Evolutionary conservation across 257 asterid genomes (phyloP), one percentile per base, ranked within the genome.

Genomic region (Euphrasia confusa): DNA sequence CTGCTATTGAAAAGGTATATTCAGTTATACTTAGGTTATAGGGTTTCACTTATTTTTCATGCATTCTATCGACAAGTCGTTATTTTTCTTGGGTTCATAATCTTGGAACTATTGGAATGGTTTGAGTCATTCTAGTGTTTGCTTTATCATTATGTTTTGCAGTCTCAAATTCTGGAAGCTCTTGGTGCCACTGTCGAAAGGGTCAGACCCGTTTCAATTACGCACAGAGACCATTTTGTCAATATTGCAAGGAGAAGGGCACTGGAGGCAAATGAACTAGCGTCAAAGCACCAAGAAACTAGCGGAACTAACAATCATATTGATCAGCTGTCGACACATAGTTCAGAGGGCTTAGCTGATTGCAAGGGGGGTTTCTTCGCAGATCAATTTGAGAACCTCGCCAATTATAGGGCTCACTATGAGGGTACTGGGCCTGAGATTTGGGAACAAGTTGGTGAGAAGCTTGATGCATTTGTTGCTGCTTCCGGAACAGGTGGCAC

Each of bases 401-500:
- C 98, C 54, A 92, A 92, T 78, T 92, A 67, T 73, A 78, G 95
- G 79, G 92, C 98, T 59, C 98, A 92, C 65, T 83, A 92, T 63
- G 98, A 81, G 77, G 86, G 88, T 48, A 92, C 99, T 5, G 99
- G 96, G 68, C 96, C 96, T 35, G 99, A 92, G 81, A 86, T 86
- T 58, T 86, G 93, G 95, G 93, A 86, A 55, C 91, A 86, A 77
- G 85, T 85, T 47, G 80, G 71, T 49, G 96, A 81, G n/a, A 74
- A 83, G 64, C 68, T 88, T 77, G 95, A 89, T 72, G 99, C 96
- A 54, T 92, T 92, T 73, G 80, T 92, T 61, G 99, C 95, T 28
- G 97, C 95, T 74, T 90, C 99, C n/a, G 99, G 97, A 63, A 92
- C 97, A 13, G 97, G 99, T 4, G 97, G 99, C 63, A 89, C 97